phyloP scores from a whole-genome alignment of 352 stramenopile species.

The Pilasporangium apinafurcum region DNA sequence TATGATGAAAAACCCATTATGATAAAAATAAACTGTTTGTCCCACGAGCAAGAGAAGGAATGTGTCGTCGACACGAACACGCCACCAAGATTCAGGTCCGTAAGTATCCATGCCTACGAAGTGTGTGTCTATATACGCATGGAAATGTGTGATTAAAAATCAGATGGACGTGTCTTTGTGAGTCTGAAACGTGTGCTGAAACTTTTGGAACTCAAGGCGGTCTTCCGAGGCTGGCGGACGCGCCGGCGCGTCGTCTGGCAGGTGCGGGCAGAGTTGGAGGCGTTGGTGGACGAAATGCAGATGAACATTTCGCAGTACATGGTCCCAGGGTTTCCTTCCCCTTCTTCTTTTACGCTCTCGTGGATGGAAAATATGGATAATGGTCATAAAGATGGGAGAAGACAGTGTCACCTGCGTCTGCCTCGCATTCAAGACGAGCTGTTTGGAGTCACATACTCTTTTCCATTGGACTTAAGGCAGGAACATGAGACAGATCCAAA shows the following conservation, averaged over 20 bases:
- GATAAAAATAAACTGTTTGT: too few species aligned
- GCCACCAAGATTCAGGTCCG: slow-evolving; percentile 16
- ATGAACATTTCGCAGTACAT: slow-evolving; percentile 20
- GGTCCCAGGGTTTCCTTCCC: slow-evolving; percentile 1
- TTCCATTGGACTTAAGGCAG: slow-evolving; percentile 8
- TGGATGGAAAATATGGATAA: slow-evolving; percentile 2
- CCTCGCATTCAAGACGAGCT: slow-evolving; percentile 32
- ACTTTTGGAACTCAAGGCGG: slow-evolving; percentile 11
- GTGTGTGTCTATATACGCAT: background rate
- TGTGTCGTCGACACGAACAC: too few species aligned
- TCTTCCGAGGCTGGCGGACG: slow-evolving; percentile 50
- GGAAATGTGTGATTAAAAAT: too few species aligned
- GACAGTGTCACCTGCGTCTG: slow-evolving; percentile 21
- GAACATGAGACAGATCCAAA: background rate
- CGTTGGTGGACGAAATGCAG: slow-evolving; percentile 31
- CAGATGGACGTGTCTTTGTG: background rate
- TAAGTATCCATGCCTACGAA: background rate
- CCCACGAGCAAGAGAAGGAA: too few species aligned
- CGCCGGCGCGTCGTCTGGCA: slow-evolving; percentile 34
- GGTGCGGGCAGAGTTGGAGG: slow-evolving; percentile 35
- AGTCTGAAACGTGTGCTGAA: background rate
- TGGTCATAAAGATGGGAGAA: too few species aligned
- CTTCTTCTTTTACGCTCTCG: slow-evolving; percentile 2
- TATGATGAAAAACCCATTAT: background rate
- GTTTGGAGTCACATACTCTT: slow-evolving; percentile 23